Evolutionary conservation across 2,329 filamentous ascomycete genomes (phyloP).

Genomic region (Tolypocladium guangdongense): DNA sequence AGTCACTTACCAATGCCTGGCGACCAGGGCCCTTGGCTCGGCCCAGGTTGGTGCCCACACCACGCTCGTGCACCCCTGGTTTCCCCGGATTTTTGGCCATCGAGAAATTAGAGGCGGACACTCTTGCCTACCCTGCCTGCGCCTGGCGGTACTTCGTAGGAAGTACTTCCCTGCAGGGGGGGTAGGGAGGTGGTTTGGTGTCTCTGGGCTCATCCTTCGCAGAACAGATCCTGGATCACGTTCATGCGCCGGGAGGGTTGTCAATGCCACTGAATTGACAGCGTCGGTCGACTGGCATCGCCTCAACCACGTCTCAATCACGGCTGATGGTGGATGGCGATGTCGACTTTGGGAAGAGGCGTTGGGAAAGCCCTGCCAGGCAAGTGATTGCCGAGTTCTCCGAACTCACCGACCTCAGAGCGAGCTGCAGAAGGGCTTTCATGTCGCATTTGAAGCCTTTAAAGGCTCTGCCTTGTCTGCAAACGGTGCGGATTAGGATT

Average conservation of each 20-base stretch:
- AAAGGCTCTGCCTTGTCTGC: not conserved
- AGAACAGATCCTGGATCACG: not conserved
- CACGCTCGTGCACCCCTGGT: slow-evolving; percentile 16
- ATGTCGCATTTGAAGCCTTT: not conserved
- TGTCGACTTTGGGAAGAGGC: too few relatives aligned
- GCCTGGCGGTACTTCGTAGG: too few relatives aligned
- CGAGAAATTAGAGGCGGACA: not conserved
- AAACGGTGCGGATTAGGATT: not conserved
- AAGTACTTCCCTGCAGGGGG: too few relatives aligned
- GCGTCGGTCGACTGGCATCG: not conserved
- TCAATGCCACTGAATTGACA: not conserved
- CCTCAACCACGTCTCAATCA: not conserved
- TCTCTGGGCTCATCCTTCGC: too few relatives aligned
- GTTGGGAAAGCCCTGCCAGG: too few relatives aligned
- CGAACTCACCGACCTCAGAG: not conserved
- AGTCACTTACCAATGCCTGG: slow-evolving; percentile 9
- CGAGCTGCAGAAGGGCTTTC: not conserved
- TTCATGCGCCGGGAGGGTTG: not conserved
- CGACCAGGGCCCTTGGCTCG: slow-evolving; percentile 11
- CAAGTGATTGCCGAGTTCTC: not conserved
- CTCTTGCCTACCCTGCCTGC: not conserved
- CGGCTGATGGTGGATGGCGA: too few relatives aligned
- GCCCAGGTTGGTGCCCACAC: slow-evolving; percentile 15
- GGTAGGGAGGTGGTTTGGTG: too few relatives aligned
- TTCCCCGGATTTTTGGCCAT: slow-evolving; percentile 21